A percentile compares a stretch with the other conserved stretches of the same genome.
Evolutionary conservation across 495 filamentous ascomycete species (phyloP).

Genomic region (Cryomyces antarcticus): DNA sequence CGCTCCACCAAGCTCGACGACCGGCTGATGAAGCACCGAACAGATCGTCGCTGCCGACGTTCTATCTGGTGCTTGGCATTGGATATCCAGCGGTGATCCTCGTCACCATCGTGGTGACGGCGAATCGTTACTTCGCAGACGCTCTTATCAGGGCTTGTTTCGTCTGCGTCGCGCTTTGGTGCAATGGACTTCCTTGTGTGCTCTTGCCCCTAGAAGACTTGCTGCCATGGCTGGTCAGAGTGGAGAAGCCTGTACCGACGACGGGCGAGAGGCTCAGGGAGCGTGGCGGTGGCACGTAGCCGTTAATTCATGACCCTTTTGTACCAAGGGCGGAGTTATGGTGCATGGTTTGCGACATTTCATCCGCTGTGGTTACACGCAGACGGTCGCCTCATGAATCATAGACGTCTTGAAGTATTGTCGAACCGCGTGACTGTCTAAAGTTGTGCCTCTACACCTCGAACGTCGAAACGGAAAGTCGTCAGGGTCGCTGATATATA

Average conservation of each 20-base stretch:
- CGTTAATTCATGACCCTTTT: too few relatives aligned
- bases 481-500: too few relatives aligned
- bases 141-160: conserved; percentile 32
- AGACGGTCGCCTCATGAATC: too few relatives aligned
- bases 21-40: not conserved
- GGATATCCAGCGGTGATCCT: conserved; percentile 38
- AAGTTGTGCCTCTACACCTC: too few relatives aligned
- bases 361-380: too few relatives aligned
- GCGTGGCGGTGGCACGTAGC: not conserved
- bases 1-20: not conserved
- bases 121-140: conserved; percentile 47
- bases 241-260: conserved; percentile 37
- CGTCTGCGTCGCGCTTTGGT: conserved; percentile 25
- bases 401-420: too few relatives aligned
- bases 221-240: conserved; percentile 29
- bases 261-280: conserved; percentile 23
- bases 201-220: conserved; percentile 37
- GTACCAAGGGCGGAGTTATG: too few relatives aligned
- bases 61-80: conserved; percentile 28
- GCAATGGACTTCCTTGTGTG: conserved; percentile 31
- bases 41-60: conserved; percentile 3
- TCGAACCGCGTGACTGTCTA: too few relatives aligned
- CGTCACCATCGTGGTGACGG: conserved; percentile 40
- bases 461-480: too few relatives aligned
- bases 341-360: too few relatives aligned